Evolutionary conservation across 192 early-diverging fungal genomes (phyloP).

Genomic region (Umbelopsis vinacea): DNA sequence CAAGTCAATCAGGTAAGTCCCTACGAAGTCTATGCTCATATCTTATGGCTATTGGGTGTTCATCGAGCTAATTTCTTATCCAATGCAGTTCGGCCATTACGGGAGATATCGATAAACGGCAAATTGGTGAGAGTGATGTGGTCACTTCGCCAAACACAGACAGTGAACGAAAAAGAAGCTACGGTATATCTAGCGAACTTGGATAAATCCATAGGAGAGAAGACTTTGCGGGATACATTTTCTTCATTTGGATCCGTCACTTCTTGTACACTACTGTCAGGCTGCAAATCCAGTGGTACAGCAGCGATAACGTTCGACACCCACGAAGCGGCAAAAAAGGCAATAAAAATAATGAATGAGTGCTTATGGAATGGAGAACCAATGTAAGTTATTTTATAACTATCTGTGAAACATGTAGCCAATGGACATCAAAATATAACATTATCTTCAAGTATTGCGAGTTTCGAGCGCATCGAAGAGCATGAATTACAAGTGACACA

Average conservation of each 20-base stretch:
- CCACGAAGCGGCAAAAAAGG: background rate
- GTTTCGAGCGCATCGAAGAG: background rate
- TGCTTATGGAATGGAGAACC: slow-evolving; percentile 4
- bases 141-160: background rate
- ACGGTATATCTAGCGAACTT: slow-evolving; percentile 1
- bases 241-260: slow-evolving; percentile 9
- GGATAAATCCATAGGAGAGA: background rate
- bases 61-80: background rate
- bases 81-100: background rate
- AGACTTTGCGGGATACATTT: slow-evolving; percentile 2
- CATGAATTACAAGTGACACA: no score
- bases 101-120: background rate
- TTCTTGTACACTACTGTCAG: background rate
- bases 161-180: background rate
- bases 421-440: background rate
- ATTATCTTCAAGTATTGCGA: background rate
- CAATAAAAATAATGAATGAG: background rate
- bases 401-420: background rate
- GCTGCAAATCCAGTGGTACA: background rate
- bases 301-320: slow-evolving; percentile 1
- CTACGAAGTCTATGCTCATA: background rate
- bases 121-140: slow-evolving; percentile 8
- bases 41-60: no score
- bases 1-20: background rate
- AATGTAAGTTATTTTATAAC: background rate